Percentiles rank a stretch among this genome's conserved stretches.
phyloP scores from a whole-genome alignment of 2,329 filamentous ascomycete species.

The Mariannaea sp. region DNA sequence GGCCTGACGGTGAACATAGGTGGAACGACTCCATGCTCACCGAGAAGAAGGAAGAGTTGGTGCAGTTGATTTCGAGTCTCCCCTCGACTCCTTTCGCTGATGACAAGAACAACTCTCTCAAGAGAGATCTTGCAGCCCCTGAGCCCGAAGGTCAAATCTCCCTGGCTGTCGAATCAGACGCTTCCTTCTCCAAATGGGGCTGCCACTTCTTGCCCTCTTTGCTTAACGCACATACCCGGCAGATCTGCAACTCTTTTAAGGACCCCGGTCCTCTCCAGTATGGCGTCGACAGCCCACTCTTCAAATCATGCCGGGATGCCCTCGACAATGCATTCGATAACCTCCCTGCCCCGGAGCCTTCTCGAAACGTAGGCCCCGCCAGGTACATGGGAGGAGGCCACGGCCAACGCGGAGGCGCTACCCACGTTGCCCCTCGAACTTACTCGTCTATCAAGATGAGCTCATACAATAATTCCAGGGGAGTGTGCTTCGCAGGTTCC shows the following conservation, averaged over 20 bases:
- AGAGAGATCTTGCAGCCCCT: conserved; percentile 53
- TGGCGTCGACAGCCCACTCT: conserved; percentile 55
- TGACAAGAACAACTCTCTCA: conserved; percentile 50
- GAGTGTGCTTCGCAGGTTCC: conserved; percentile 59
- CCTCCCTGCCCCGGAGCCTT: conserved; percentile 51
- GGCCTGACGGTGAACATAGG: conserved; percentile 40
- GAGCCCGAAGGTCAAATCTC: conserved; percentile 55
- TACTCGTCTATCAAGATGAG: conserved; percentile 46
- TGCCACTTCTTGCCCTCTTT: conserved; percentile 62
- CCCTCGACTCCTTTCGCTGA: conserved; percentile 46
- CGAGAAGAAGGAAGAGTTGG: conserved; percentile 33
- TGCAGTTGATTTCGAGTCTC: conserved; percentile 39
- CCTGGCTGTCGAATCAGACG: conserved; percentile 48
- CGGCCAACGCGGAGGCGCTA: too few relatives aligned
- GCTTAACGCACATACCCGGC: conserved; percentile 59
- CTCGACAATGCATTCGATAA: conserved; percentile 57
- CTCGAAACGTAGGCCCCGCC: conserved; percentile 21
- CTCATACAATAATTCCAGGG: conserved; percentile 47
- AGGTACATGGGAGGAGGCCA: background rate
- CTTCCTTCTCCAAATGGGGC: conserved; percentile 58
- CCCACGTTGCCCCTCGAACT: background rate
- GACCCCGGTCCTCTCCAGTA: conserved; percentile 63
- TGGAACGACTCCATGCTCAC: conserved; percentile 1
- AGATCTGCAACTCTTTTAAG: conserved; percentile 66
- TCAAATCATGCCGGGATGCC: conserved; percentile 53